Conservation (phyloP, 2,329 filamentous ascomycete genomes). For the Colletotrichum sp. region DNA sequence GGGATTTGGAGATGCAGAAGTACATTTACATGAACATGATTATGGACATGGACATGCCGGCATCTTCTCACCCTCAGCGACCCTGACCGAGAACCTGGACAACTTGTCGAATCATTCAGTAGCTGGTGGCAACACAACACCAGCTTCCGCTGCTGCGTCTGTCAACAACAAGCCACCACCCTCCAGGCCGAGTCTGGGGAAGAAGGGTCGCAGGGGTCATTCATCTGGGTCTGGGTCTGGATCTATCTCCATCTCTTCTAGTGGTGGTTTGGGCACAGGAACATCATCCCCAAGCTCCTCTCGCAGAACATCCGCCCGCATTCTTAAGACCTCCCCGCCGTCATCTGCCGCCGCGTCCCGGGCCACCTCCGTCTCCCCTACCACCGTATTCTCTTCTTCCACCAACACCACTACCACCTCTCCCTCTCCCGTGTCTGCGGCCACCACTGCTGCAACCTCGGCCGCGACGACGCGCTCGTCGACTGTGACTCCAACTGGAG, state of each 20-base stretch:
- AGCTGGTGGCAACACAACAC: background rate
- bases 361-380: conserved; percentile 16
- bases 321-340: conserved; percentile 22
- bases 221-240: background rate
- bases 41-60: background rate
- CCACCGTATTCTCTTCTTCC: background rate
- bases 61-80: background rate
- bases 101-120: background rate
- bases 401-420: background rate
- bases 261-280: background rate
- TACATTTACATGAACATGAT: background rate
- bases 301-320: conserved; percentile 16
- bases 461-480: conserved; percentile 13
- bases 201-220: conserved; percentile 14
- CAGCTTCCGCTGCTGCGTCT: background rate
- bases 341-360: conserved; percentile 8
- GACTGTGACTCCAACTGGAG: background rate
- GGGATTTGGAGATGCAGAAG: too few relatives aligned
- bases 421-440: background rate
- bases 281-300: background rate
- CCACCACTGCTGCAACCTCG: background rate
- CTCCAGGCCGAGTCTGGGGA: conserved; percentile 12
- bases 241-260: background rate
- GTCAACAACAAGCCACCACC: background rate
- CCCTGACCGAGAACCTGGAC: conserved; percentile 1